Conservation (phyloP, 2,329 filamentous ascomycete species). For the Fusarium verticillioides region DNA sequence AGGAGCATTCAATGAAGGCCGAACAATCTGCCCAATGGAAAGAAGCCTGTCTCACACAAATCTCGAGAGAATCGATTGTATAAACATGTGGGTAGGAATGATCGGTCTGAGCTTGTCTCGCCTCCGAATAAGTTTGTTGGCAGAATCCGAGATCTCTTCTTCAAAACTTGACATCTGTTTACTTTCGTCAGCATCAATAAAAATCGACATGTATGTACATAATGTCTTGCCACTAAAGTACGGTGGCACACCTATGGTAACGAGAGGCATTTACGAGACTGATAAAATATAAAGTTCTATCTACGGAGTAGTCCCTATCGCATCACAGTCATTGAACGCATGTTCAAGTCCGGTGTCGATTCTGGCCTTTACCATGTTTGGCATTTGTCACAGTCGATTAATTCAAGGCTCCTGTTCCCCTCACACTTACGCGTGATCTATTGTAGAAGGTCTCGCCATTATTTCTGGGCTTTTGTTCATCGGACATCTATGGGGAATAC, state of each 20-base stretch:
- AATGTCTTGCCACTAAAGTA: slow-evolving; percentile 9
- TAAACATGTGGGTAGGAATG: slow-evolving; percentile 20
- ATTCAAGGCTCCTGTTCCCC: slow-evolving; percentile 12
- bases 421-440: slow-evolving; percentile 18
- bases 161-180: not conserved
- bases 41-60: slow-evolving; percentile 7
- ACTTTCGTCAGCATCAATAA: not conserved
- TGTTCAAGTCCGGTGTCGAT: not conserved
- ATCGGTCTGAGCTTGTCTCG: slow-evolving; percentile 28
- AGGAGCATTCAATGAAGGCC: not conserved
- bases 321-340: not conserved
- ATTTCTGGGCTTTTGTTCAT: slow-evolving; percentile 36
- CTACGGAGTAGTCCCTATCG: not conserved
- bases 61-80: slow-evolving; percentile 1
- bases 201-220: slow-evolving; percentile 4
- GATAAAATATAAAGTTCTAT: not conserved
- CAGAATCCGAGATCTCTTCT: not conserved
- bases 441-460: slow-evolving; percentile 40
- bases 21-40: slow-evolving; percentile 17
- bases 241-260: not conserved
- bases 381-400: slow-evolving; percentile 3
- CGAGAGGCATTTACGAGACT: slow-evolving; percentile 18
- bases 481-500: slow-evolving; percentile 23
- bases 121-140: slow-evolving; percentile 22
- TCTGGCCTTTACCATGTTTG: slow-evolving; percentile 10